These are phyloP conservation scores for Stemphylium vesicarium DNA, from an alignment of 2,329 filamentous ascomycete species.

Conservation along the genomic window DNA sequence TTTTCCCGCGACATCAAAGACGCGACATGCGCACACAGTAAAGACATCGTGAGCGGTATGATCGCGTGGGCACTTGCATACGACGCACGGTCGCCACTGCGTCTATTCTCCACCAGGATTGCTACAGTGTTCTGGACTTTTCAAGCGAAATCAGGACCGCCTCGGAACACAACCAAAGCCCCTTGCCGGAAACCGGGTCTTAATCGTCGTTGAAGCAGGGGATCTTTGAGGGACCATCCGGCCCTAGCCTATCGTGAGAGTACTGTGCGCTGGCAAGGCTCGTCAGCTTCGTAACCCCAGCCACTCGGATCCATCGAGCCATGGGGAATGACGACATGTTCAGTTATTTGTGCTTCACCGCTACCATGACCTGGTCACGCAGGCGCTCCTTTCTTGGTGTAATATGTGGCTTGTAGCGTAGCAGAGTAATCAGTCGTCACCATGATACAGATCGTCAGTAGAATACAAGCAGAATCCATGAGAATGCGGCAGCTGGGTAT, in stretches of 20 bases:
- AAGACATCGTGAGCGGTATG: no score
- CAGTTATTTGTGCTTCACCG: conserved; percentile 19
- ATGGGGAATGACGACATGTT: conserved; percentile 27
- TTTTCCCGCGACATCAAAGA: no score
- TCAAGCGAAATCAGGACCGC: neutral
- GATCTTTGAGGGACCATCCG: conserved; percentile 4
- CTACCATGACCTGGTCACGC: conserved; percentile 15
- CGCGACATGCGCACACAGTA: no score
- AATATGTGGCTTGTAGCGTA: neutral
- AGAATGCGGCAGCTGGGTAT: conserved; percentile 6
- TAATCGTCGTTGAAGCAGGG: conserved; percentile 9
- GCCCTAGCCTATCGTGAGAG: conserved; percentile 19
- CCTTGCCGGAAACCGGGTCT: conserved; percentile 2
- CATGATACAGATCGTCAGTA: neutral
- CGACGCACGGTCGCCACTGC: neutral
- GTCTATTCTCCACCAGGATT: neutral
- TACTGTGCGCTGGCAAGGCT: conserved; percentile 22
- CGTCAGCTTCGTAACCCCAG: conserved; percentile 12
- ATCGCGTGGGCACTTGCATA: conserved; percentile 12
- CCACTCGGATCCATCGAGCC: conserved; percentile 6
- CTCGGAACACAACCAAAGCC: neutral
- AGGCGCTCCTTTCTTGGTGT: conserved; percentile 2
- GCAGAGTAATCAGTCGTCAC: neutral
- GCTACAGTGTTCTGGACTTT: neutral
- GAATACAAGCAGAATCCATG: neutral